Evolutionary conservation across 108 stramenopile genomes (phyloP).

Genomic region (Aureococcus anophagefferens): DNA sequence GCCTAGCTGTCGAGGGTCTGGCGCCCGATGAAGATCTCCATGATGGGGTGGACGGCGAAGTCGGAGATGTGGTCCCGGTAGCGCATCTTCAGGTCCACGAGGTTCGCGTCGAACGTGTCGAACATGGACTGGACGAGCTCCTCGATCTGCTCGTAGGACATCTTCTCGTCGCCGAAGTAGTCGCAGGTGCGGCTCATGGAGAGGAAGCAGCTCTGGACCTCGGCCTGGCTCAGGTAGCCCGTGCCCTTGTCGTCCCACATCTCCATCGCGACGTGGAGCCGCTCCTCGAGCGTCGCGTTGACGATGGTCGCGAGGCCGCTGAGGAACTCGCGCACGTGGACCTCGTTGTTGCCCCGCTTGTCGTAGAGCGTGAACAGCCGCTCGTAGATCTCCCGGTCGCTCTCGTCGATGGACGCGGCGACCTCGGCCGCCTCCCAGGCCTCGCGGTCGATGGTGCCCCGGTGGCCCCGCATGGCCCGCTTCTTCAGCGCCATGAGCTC

Average conservation of each 20-base stretch:
- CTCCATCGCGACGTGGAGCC: background rate
- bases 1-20: too few relatives aligned
- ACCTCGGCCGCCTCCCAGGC: background rate
- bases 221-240: background rate
- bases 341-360: background rate
- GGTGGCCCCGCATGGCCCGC: background rate
- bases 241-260: background rate
- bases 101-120: background rate
- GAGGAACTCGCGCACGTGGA: background rate
- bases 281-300: background rate
- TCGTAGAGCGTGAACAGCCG: background rate
- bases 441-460: background rate
- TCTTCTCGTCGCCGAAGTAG: background rate
- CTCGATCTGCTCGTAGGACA: background rate
- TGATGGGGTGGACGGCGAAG: background rate
- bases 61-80: background rate
- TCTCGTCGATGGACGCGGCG: background rate
- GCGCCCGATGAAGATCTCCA: background rate
- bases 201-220: background rate
- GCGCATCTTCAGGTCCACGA: background rate
- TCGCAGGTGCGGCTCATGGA: background rate
- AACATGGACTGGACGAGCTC: background rate
- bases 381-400: background rate
- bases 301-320: background rate
- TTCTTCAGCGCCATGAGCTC: background rate